Evolutionary conservation across 371 early-diverging fungal species (phyloP).

Genomic region (Mortierella sp.): DNA sequence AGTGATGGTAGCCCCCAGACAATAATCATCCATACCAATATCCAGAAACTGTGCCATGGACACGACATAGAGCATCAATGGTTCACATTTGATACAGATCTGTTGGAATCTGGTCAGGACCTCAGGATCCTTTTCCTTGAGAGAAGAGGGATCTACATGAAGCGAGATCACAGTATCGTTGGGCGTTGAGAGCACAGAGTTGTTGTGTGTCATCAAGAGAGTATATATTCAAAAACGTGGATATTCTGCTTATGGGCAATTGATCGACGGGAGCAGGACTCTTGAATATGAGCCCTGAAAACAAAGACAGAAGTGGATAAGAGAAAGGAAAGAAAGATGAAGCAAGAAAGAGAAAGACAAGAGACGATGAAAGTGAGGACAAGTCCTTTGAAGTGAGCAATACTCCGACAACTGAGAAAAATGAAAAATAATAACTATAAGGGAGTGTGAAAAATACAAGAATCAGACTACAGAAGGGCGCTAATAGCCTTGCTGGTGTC

Average conservation of each 20-base stretch:
- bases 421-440: background rate
- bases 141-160: background rate
- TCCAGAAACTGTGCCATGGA: conserved; percentile 55
- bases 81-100: conserved; percentile 25
- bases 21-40: conserved; percentile 29
- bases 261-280: background rate
- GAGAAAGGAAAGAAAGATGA: background rate
- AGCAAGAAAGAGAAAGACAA: conserved; percentile 2
- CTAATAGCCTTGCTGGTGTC: background rate
- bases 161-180: conserved; percentile 26
- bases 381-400: background rate
- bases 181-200: conserved; percentile 3
- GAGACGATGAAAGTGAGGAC: background rate
- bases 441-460: background rate
- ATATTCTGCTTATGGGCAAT: background rate
- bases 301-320: background rate
- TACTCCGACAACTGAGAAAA: background rate
- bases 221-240: no score
- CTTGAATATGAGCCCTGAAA: background rate
- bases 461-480: background rate
- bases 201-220: conserved; percentile 2
- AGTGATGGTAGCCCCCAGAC: background rate
- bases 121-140: background rate
- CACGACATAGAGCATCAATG: conserved; percentile 53
- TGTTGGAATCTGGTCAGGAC: conserved; percentile 29